Evolutionary conservation across 306 rosid genomes (phyloP), one percentile per base, ranked within the genome.

Genomic region (Casuarina cunninghamiana): DNA sequence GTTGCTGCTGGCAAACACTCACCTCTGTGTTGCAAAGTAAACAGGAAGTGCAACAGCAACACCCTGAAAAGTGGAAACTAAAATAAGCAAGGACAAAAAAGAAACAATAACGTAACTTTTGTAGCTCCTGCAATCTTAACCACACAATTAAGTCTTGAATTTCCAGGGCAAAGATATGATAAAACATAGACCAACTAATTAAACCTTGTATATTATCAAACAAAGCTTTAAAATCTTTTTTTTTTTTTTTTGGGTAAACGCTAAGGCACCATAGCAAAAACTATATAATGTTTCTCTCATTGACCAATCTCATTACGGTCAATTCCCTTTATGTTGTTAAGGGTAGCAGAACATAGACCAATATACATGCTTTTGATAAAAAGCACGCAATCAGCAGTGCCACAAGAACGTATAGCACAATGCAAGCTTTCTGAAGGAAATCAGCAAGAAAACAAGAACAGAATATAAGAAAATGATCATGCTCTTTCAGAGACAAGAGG

Each of bases 41-140:
- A 95, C 87, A 81, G 98, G 99, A 84, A 95, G 99, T 3, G 99
- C 97, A 79, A 91, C 99, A 58, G 97, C 97, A 80, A 93, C 91
- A 55, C 99, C 98, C 99, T 89, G 78, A 43, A 86, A 84, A 73
- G 48, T 26, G 37, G 6, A 54, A 48, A 45, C 65, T 9, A 13
- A 62, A 15, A 73, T 58, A 87, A 77, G 38, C 35, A 53, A 9
- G 65, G 11, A n/a, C 67, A 63, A 51, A 26, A 26, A 26, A 26
- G 10, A 16, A 49, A 37, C n/a, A 38, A 67, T 13, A 17, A 39
- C 69, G 49, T 2, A 17, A 32, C 3, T 39, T 15, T 69, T 75
- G 35, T 6, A n/a, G 35, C 66, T 62, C 42, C 71, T 0, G 3
- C 41, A 42, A 42, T 66, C 71, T 41, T 17, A 35, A 66, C 17